Conservation (phyloP, 345 rosid species). For the Salix dunnii region DNA sequence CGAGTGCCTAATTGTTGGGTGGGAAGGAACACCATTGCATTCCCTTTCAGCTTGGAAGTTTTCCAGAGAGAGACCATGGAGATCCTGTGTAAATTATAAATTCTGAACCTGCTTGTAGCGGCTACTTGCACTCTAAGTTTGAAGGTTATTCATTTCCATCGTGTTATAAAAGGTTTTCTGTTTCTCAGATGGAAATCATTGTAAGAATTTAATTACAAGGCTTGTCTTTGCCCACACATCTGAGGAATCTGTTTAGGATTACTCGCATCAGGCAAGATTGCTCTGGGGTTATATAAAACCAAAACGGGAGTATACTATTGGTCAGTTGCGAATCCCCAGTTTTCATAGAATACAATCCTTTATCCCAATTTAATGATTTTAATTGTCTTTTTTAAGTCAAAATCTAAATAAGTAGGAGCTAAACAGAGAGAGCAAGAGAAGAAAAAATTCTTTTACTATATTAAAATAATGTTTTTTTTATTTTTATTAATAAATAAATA, state of each 20-base stretch:
- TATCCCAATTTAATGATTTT: neutral
- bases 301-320: neutral
- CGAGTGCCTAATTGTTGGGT: slow-evolving; percentile 32
- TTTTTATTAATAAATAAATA: too few relatives aligned
- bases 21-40: slow-evolving; percentile 48
- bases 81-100: slow-evolving; percentile 4
- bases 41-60: slow-evolving; percentile 51
- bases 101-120: neutral
- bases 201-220: too few relatives aligned
- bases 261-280: neutral
- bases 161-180: neutral
- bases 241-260: neutral
- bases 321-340: too few relatives aligned
- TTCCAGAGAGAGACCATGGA: slow-evolving; percentile 17
- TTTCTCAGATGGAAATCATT: neutral
- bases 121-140: neutral
- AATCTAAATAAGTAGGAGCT: neutral
- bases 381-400: neutral
- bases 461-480: too few relatives aligned
- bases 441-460: too few relatives aligned
- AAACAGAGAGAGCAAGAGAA: neutral
- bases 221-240: neutral
- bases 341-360: too few relatives aligned
- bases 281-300: neutral
- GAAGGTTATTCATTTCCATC: neutral